A percentile compares a stretch with the other conserved stretches of the same genome.
Evolutionary conservation across 495 filamentous ascomycete species (phyloP).

Genomic region (Sordaria brevicollis): DNA sequence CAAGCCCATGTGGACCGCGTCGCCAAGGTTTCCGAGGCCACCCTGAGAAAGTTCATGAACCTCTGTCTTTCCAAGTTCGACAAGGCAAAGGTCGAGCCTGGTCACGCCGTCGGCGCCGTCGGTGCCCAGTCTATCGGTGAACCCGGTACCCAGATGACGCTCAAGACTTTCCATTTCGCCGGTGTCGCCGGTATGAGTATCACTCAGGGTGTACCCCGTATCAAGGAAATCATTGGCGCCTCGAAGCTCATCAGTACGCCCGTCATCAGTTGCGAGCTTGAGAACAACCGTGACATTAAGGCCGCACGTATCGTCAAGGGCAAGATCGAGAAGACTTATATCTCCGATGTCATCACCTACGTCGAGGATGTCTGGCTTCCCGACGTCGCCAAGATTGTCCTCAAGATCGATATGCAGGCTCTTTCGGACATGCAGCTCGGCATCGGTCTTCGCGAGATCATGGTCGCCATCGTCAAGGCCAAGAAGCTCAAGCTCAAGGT

Average conservation of each 20-base stretch:
- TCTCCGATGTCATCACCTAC: slow-evolving; percentile 61
- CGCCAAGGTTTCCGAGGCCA: slow-evolving; percentile 66
- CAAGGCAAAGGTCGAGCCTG: slow-evolving; percentile 80
- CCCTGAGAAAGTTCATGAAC: slow-evolving; percentile 64
- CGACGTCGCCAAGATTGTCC: slow-evolving; percentile 57
- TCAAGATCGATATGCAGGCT: slow-evolving; percentile 67
- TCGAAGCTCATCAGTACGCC: slow-evolving; percentile 88
- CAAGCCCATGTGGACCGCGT: slow-evolving; percentile 50
- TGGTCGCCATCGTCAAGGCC: slow-evolving; percentile 57
- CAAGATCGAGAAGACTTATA: slow-evolving; percentile 79
- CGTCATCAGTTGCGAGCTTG: slow-evolving; percentile 74
- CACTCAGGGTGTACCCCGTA: slow-evolving; percentile 96
- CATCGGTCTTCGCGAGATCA: slow-evolving; percentile 57
- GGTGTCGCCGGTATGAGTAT: slow-evolving; percentile 99
- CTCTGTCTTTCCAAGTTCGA: slow-evolving; percentile 82
- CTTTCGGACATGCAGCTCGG: slow-evolving; percentile 72
- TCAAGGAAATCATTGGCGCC: slow-evolving; percentile 99
- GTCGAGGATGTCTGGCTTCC: slow-evolving; percentile 77
- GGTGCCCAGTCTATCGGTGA: slow-evolving; percentile 98
- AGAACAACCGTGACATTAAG: slow-evolving; percentile 55
- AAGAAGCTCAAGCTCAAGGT: slow-evolving; percentile 69
- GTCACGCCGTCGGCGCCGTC: slow-evolving; percentile 94
- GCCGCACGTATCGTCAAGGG: slow-evolving; percentile 83
- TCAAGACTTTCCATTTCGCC: slow-evolving; percentile 99
- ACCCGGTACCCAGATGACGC: slow-evolving; percentile 96